phyloP scores from a whole-genome alignment of 2,329 filamentous ascomycete species.

The Alternaria panax region DNA sequence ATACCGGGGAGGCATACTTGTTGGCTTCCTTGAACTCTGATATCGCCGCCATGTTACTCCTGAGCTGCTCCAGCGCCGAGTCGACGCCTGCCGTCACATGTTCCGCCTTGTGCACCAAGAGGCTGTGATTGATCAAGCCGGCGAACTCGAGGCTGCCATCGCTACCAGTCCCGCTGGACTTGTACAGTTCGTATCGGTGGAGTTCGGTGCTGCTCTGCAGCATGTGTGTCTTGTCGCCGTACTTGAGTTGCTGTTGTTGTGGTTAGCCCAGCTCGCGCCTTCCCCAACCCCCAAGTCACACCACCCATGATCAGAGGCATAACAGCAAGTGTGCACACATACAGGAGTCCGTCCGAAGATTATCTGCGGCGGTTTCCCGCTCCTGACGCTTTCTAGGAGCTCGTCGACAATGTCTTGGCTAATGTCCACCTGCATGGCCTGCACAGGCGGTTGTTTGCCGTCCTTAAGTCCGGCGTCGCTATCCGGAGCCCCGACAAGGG shows the following conservation, averaged over 20 bases:
- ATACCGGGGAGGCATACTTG: conserved; percentile 54
- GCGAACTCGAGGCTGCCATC: conserved; percentile 59
- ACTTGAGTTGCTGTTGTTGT: conserved; percentile 60
- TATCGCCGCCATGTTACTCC: conserved; percentile 66
- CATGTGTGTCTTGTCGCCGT: conserved; percentile 63
- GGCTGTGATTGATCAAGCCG: conserved; percentile 64
- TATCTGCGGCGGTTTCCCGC: conserved; percentile 49
- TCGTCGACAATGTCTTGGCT: conserved; percentile 52
- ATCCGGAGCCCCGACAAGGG: conserved; percentile 51
- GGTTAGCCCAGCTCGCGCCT: conserved; percentile 40
- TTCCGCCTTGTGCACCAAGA: conserved; percentile 62
- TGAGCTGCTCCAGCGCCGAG: conserved; percentile 65
- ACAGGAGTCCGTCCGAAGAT: conserved; percentile 51
- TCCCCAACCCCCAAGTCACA: conserved; percentile 17
- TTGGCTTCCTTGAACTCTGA: conserved; percentile 68
- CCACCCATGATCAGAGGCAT: conserved; percentile 11
- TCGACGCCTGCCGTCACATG: conserved; percentile 64
- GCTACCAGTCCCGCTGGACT: conserved; percentile 47
- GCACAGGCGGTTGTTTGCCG: conserved; percentile 40
- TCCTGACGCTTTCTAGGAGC: conserved; percentile 48
- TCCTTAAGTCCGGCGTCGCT: conserved; percentile 44
- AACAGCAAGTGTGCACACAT: conserved; percentile 35
- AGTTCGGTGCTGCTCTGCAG: conserved; percentile 62
- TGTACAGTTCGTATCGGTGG: conserved; percentile 66
- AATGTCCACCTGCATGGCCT: conserved; percentile 54